Percentiles rank a stretch among this genome's conserved stretches.
These are phyloP conservation scores for Stentor roeselii DNA, from an alignment of 73 alveolate species.

Conservation along the genomic window DNA sequence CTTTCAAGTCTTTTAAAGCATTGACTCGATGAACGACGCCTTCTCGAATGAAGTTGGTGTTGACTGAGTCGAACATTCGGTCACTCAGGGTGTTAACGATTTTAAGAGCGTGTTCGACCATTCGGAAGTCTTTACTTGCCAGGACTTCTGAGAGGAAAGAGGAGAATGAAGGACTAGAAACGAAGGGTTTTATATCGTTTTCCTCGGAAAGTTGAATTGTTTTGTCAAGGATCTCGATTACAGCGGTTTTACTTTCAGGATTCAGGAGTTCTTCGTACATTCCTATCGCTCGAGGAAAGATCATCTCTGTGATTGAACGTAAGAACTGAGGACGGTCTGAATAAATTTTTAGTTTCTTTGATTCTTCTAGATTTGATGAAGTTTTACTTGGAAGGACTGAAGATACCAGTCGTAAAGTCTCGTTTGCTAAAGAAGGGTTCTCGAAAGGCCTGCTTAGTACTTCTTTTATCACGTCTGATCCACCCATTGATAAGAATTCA, in stretches of 20 bases:
- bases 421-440: not conserved
- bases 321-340: conserved; percentile 3
- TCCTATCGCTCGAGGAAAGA: not conserved
- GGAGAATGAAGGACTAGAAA: not conserved
- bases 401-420: not conserved
- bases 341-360: not conserved
- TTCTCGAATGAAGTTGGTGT: conserved; percentile 16
- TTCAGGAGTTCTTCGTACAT: not conserved
- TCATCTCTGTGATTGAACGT: not conserved
- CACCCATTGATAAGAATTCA: conserved; percentile 25
- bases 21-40: conserved; percentile 8
- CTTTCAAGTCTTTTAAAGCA: not conserved
- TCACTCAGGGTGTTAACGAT: not conserved
- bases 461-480: not conserved
- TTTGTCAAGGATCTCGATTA: conserved; percentile 1
- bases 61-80: not conserved
- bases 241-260: not conserved
- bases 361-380: not conserved
- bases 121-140: not conserved
- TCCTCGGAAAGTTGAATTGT: not conserved
- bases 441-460: not conserved
- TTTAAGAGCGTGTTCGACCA: not conserved
- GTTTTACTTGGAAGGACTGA: not conserved
- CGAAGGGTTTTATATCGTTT: not conserved
- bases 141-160: conserved; percentile 1